Percentiles rank a stretch among this genome's conserved stretches.
Evolutionary conservation across 768 basidiomycete species (phyloP).

Genomic region (Tricholoma hemisulphureum): DNA sequence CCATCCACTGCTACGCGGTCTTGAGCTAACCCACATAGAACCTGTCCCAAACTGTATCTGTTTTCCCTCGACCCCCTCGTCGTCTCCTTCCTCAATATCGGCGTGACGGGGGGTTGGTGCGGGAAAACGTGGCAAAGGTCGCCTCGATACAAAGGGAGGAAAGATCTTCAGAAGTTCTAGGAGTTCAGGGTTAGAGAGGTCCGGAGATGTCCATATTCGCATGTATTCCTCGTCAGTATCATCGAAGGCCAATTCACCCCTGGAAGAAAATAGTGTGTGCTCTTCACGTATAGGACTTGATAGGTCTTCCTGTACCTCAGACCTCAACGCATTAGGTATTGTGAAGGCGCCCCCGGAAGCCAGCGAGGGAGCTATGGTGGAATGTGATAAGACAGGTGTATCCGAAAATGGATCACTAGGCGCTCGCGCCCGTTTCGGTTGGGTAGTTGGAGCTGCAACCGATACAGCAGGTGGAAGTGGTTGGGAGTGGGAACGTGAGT

Average conservation of each 20-base stretch:
- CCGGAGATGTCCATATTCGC: constrained; percentile 80
- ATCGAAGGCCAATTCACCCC: constrained; percentile 29
- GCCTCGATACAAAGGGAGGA: constrained; percentile 71
- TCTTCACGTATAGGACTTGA: constrained; percentile 36
- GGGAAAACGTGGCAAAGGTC: constrained; percentile 73
- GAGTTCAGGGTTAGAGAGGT: constrained; percentile 75
- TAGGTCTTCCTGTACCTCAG: constrained; percentile 41
- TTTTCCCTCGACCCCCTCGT: constrained; percentile 50
- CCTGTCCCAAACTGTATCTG: constrained; percentile 80
- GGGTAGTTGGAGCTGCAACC: constrained; percentile 42
- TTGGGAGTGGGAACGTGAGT: constrained; percentile 57
- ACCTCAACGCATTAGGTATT: constrained; percentile 28
- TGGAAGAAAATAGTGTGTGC: constrained; percentile 34
- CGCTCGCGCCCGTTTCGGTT: constrained; percentile 65
- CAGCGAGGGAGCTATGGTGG: constrained; percentile 54
- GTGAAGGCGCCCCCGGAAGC: constrained; percentile 36
- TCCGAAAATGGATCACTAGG: constrained; percentile 82
- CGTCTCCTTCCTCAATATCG: constrained; percentile 73
- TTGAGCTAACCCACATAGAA: constrained; percentile 71
- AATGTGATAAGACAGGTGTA: constrained; percentile 58
- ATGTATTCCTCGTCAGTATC: constrained; percentile 49
- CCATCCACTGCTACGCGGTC: constrained; percentile 61
- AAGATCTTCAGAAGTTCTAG: constrained; percentile 68
- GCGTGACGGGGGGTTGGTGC: constrained; percentile 35
- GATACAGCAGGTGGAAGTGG: constrained; percentile 45